phyloP scores from a whole-genome alignment of 306 rosid species.

The Vicia faba region DNA sequence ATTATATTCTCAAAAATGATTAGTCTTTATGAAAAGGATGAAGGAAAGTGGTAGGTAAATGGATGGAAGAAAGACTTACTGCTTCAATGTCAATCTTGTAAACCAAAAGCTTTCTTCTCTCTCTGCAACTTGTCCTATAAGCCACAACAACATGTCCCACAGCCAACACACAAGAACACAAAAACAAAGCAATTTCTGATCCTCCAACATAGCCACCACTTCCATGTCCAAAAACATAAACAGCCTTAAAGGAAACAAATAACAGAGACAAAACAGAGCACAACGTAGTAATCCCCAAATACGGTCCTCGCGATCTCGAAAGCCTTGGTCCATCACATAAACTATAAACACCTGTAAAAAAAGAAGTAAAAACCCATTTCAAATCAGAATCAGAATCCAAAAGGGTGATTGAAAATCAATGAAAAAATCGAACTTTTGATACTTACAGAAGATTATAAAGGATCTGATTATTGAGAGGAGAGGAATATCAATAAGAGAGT shows the following conservation, averaged over 20 bases:
- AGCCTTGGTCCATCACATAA: conserved; percentile 85
- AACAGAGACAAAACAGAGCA: conserved; percentile 71
- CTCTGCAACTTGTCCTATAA: conserved; percentile 94
- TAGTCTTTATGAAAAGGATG: neutral
- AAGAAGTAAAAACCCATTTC: neutral
- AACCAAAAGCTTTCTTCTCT: conserved; percentile 87
- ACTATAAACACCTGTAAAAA: conserved; percentile 85
- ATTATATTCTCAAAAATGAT: neutral
- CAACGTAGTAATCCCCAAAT: conserved; percentile 76
- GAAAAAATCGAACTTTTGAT: neutral
- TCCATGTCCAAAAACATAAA: conserved; percentile 54
- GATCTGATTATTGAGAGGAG: conserved; percentile 73
- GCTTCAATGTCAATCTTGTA: conserved; percentile 97
- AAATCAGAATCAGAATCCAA: conserved; percentile 1
- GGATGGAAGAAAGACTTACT: conserved; percentile 52
- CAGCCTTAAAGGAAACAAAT: conserved; percentile 83
- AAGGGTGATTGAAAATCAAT: conserved; percentile 33
- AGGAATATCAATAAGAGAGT: conserved; percentile 91
- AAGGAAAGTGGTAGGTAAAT: conserved; percentile 12
- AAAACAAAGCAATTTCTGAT: conserved; percentile 65
- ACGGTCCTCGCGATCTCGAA: conserved; percentile 74
- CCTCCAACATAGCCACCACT: conserved; percentile 49
- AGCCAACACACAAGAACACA: conserved; percentile 73
- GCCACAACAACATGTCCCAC: conserved; percentile 86
- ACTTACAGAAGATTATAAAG: conserved; percentile 84